Evolutionary conservation across 768 basidiomycete species (phyloP).

Genomic region (Leccinum boreale): DNA sequence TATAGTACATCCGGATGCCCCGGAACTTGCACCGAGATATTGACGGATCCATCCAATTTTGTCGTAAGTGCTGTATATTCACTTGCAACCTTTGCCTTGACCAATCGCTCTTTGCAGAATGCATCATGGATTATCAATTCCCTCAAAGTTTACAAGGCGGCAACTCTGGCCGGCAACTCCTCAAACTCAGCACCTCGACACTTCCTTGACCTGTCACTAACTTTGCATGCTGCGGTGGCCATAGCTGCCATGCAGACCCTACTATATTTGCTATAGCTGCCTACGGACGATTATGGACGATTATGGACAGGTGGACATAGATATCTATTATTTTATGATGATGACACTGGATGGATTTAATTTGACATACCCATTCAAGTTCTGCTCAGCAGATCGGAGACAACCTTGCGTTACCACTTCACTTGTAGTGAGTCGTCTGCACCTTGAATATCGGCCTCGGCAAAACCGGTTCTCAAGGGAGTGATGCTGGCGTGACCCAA

Average conservation of each 20-base stretch:
- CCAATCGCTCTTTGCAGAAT: conserved; percentile 44
- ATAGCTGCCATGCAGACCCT: conserved; percentile 12
- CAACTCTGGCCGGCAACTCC: conserved; percentile 40
- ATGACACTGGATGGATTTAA: conserved; percentile 8
- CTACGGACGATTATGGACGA: not conserved
- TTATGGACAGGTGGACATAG: not conserved
- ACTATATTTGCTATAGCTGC: conserved; percentile 16
- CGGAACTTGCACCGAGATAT: conserved; percentile 60
- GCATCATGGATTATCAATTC: conserved; percentile 80
- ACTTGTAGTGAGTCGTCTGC: conserved; percentile 9
- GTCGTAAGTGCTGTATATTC: conserved; percentile 44
- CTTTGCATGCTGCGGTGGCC: conserved; percentile 9
- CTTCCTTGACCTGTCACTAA: conserved; percentile 3
- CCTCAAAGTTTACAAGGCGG: conserved; percentile 70
- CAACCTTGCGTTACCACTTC: conserved; percentile 45
- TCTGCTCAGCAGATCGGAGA: not conserved
- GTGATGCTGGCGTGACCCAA: conserved; percentile 74
- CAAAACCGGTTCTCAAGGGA: conserved; percentile 72
- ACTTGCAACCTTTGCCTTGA: conserved; percentile 1
- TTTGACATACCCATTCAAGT: not conserved
- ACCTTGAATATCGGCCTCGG: conserved; percentile 38
- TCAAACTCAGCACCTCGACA: conserved; percentile 14
- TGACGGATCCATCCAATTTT: conserved; percentile 71
- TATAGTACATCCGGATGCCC: conserved; percentile 73
- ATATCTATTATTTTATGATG: conserved; percentile 9